phyloP scores from a whole-genome alignment of 2,329 filamentous ascomycete species.

The Ophiostoma perfectum region DNA sequence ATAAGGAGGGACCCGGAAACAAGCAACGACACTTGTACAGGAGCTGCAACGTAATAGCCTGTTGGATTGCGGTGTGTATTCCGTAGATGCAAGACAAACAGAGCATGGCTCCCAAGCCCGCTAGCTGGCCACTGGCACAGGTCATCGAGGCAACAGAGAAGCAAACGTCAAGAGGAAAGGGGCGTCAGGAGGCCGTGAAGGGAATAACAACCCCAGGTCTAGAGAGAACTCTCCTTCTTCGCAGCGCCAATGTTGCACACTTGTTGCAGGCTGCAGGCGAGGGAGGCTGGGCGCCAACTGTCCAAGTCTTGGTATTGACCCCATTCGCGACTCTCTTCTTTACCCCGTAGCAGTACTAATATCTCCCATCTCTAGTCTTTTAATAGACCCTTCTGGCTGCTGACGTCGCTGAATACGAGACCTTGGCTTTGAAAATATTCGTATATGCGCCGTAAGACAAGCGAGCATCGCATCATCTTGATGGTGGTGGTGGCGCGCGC shows the following conservation, averaged over 20 bases:
- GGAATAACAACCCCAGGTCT: neutral
- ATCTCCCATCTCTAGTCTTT: too few species aligned
- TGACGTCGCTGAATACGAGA: too few species aligned
- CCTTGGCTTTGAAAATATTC: too few species aligned
- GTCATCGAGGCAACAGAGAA: neutral
- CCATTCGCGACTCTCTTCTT: neutral
- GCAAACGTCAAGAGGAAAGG: neutral
- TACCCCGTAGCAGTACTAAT: neutral
- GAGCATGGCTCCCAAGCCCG: neutral
- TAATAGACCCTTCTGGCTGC: too few species aligned
- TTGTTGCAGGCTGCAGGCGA: slow-evolving; percentile 13
- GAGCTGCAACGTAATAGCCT: neutral
- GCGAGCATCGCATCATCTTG: neutral
- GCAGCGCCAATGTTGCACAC: slow-evolving; percentile 13
- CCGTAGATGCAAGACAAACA: neutral
- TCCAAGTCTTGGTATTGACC: slow-evolving; percentile 6
- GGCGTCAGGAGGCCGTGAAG: neutral
- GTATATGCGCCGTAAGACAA: too few species aligned
- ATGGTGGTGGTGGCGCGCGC: neutral
- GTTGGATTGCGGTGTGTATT: too few species aligned
- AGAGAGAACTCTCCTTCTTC: neutral
- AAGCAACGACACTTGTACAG: neutral
- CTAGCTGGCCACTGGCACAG: neutral
- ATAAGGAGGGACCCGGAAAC: too few species aligned
- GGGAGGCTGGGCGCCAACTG: slow-evolving; percentile 4